A percentile compares a stretch with the other conserved stretches of the same genome.
Conservation (phyloP, 177 flowering plant species). For the Tripterygium wilfordii region DNA sequence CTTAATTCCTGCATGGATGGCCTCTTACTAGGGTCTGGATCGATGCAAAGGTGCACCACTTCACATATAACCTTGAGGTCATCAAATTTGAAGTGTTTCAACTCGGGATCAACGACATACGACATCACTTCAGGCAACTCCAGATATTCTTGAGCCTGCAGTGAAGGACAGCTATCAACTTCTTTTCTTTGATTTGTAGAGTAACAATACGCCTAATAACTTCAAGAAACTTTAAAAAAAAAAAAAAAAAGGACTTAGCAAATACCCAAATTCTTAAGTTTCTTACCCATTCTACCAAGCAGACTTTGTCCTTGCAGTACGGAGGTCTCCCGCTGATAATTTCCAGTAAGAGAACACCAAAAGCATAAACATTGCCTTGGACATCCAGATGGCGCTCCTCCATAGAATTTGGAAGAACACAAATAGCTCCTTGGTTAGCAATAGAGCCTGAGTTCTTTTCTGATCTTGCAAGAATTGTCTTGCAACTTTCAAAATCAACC, state of each 20-base stretch:
- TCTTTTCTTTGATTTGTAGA: background rate
- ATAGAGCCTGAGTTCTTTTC: conserved; percentile 65
- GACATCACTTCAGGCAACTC: conserved; percentile 63
- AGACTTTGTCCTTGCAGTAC: conserved; percentile 68
- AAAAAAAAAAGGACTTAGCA: background rate
- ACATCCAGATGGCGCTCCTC: conserved; percentile 64
- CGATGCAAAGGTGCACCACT: conserved; percentile 59
- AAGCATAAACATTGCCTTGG: conserved; percentile 63
- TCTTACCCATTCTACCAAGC: conserved; percentile 83
- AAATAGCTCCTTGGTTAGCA: conserved; percentile 39
- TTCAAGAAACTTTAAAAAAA: background rate
- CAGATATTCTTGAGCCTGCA: conserved; percentile 79
- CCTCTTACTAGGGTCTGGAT: conserved; percentile 36
- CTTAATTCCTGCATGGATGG: conserved; percentile 58
- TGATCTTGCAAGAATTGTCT: conserved; percentile 65
- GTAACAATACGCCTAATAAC: no score
- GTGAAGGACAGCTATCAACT: conserved; percentile 1
- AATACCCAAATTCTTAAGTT: background rate
- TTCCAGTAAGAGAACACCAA: conserved; percentile 82
- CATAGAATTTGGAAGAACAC: conserved; percentile 54
- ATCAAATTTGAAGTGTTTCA: conserved; percentile 59
- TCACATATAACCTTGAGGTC: conserved; percentile 76
- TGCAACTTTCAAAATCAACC: conserved; percentile 93
- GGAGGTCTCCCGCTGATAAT: conserved; percentile 81
- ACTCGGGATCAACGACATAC: conserved; percentile 69